Evolutionary conservation across 139 green algal species (phyloP), one percentile per base, ranked within the genome.

Genomic region (Tetradesmus lagerheimii): DNA sequence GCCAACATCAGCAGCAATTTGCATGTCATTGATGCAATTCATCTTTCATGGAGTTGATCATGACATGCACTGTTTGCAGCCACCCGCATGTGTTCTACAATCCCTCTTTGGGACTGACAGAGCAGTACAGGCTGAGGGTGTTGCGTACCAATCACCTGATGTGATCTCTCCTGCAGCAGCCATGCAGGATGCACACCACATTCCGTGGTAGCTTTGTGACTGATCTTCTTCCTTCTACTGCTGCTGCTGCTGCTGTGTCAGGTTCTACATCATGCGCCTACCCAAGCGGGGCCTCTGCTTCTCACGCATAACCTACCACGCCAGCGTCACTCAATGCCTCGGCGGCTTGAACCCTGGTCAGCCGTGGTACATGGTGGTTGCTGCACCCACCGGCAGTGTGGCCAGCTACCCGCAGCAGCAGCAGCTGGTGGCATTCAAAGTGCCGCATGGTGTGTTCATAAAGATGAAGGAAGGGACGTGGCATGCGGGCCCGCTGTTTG

Each of bases 231-330:
- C 11, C 80, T 85, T 37, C 37, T 84, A 4, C 39, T 62, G 38
- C 38, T 53, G 79, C 11, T 62, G 41, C 43, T 31, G 50, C 18
- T 77, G n/a, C 67, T 78, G 67, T 20, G 31, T 9, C 86, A 96
- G 97, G 87, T 98, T 99, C 75, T 99, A 99, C 94, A 98, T 99
- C 86, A 99, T 99, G 97, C 89, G 93, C 1, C 86, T 99, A 37
- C 96, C 95, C 0, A 83, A 85, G 27, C 86, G 94, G 15, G 94
- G 93, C 3, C 91, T 96, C 38, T 37, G 25, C 6, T 99, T 99
- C 87, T 90, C 95, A 76, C 92, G 95, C 47, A 99, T 99, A 90
- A 99, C 97, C 0, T 98, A 98, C 94, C 97, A 99, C 93, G 88
- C 80, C 0, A 87, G 94, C 8, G 96, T 98, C 11, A 96, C 95